A percentile compares a stretch with the other conserved stretches of the same genome.
These are phyloP conservation scores for Pyrus communis DNA, from an alignment of 306 rosid genomes.

Conservation along the genomic window DNA sequence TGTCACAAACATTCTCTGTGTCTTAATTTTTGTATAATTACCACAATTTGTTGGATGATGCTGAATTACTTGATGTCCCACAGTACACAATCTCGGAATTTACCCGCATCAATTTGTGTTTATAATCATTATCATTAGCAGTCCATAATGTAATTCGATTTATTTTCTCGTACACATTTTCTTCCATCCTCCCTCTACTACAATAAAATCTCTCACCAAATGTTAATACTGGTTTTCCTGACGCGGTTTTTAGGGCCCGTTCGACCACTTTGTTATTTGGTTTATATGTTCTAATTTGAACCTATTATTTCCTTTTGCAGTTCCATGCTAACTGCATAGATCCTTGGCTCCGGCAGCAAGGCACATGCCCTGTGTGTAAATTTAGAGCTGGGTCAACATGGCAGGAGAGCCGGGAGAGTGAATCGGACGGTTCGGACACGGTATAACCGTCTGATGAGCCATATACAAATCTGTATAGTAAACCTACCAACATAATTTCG, in stretches of 20 bases:
- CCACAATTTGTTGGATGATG: background rate
- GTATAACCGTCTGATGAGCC: background rate
- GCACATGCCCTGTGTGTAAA: conserved; percentile 69
- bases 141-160: background rate
- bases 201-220: background rate
- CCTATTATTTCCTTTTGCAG: conserved; percentile 15
- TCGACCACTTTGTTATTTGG: no score
- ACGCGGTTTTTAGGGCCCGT: background rate
- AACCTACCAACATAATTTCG: background rate
- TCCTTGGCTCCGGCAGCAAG: conserved; percentile 65
- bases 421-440: conserved; percentile 34
- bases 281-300: background rate
- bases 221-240: background rate
- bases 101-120: background rate
- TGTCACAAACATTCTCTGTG: background rate
- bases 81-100: background rate
- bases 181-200: background rate
- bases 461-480: background rate
- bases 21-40: background rate
- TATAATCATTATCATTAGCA: background rate
- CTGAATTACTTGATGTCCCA: background rate
- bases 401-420: conserved; percentile 35
- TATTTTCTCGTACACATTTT: background rate
- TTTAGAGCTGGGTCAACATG: conserved; percentile 37
- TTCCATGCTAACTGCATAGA: conserved; percentile 69